These are phyloP conservation scores for Tylopilus balloui DNA, from an alignment of 768 basidiomycete species.

Conservation along the genomic window DNA sequence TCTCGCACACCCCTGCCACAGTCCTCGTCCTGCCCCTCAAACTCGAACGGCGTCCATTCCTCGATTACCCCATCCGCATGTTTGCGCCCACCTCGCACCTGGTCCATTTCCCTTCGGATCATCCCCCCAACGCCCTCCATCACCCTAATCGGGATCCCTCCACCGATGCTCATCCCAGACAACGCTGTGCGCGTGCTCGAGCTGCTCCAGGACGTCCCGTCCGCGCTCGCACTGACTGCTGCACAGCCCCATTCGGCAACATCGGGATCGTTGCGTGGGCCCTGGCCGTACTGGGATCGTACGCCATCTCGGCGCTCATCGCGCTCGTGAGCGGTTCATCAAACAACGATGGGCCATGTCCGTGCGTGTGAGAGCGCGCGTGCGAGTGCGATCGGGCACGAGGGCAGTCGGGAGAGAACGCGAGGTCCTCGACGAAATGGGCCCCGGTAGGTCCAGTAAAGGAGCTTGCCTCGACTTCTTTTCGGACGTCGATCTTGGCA, in stretches of 20 bases:
- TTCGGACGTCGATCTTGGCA: constrained; percentile 63
- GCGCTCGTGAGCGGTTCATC: constrained; percentile 79
- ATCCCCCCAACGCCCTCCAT: constrained; percentile 56
- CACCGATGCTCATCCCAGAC: constrained; percentile 16
- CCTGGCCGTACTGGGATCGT: constrained; percentile 36
- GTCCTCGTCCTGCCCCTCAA: constrained; percentile 69
- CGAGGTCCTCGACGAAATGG: constrained; percentile 24
- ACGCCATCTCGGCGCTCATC: constrained; percentile 57
- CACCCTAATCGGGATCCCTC: constrained; percentile 50
- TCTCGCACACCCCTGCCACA: constrained; percentile 32
- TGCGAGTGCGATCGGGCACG: constrained; percentile 8
- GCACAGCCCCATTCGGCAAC: constrained; percentile 65
- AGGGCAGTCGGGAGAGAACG: constrained; percentile 2
- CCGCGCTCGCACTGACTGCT: constrained; percentile 5
- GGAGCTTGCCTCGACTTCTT: constrained; percentile 63
- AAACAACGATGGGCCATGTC: constrained; percentile 44
- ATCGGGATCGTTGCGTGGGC: constrained; percentile 54
- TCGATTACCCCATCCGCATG: not conserved
- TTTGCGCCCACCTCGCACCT: constrained; percentile 10
- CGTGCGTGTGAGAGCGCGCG: constrained; percentile 23
- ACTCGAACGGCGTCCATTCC: constrained; percentile 41
- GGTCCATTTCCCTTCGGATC: constrained; percentile 48
- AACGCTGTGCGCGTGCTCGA: constrained; percentile 14
- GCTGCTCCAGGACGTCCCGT: constrained; percentile 12
- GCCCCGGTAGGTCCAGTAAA: constrained; percentile 31